Evolutionary conservation across 1,284 basidiomycete genomes (phyloP).

Genomic region (Sporisorium scitamineum): DNA sequence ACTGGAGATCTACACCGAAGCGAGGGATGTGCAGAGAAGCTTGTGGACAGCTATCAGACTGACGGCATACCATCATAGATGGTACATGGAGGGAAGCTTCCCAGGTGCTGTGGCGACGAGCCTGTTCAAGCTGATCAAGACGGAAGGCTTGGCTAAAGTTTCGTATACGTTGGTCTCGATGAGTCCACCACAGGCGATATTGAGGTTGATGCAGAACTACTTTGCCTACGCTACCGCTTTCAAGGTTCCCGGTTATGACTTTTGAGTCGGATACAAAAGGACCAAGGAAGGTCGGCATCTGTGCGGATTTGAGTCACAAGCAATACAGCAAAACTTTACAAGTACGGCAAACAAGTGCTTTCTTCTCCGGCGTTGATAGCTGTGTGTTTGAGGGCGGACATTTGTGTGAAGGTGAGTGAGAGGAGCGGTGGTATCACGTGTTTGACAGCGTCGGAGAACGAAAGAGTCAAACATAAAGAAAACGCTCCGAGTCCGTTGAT

Average conservation of each 20-base stretch:
- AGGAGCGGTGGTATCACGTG: neutral
- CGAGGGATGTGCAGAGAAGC: slow-evolving; percentile 88
- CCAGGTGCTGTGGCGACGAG: slow-evolving; percentile 89
- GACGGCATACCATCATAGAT: slow-evolving; percentile 85
- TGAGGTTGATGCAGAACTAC: slow-evolving; percentile 56
- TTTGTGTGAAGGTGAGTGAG: neutral
- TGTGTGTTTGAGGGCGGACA: too few relatives aligned
- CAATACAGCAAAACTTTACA: neutral
- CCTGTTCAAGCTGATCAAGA: slow-evolving; percentile 90
- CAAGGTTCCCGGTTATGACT: slow-evolving; percentile 47
- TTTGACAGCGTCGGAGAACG: neutral
- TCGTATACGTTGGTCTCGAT: slow-evolving; percentile 92
- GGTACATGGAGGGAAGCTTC: slow-evolving; percentile 74
- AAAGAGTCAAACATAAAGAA: neutral
- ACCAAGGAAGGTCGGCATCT: too few relatives aligned
- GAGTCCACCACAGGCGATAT: slow-evolving; percentile 69
- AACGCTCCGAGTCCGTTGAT: neutral
- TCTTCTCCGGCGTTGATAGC: too few relatives aligned
- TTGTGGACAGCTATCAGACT: slow-evolving; percentile 92
- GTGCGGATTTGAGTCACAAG: too few relatives aligned
- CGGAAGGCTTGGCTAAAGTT: slow-evolving; percentile 95
- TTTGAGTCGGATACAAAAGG: slow-evolving; percentile 6
- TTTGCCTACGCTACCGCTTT: slow-evolving; percentile 53
- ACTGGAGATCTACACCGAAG: slow-evolving; percentile 93
- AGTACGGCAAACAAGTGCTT: too few relatives aligned